Base-by-base conservation (phyloP, 805 yeast species). In the Metschnikowia koreensis region DNA sequence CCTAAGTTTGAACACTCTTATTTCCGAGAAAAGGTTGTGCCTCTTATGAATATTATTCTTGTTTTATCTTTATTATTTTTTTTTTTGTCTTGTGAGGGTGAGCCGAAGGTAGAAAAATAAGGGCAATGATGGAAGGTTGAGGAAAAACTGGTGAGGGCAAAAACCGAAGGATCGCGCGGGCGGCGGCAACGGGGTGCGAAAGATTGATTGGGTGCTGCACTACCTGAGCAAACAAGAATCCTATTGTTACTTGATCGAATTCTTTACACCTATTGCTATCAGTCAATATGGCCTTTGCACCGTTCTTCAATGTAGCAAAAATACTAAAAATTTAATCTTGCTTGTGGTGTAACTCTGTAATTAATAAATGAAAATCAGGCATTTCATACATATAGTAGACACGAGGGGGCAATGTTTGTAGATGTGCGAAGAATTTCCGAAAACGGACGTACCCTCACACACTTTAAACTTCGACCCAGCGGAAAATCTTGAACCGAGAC, bases 111-210 rank as follows among this genome's bases (percentile, higher is more conserved):
- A 39, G 47, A 43, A 29, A 41, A 37, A 50, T 15, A 22, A 26
- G 26, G 44, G 52, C 43, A 37, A 26, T 3, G 39, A 40, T 45
- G 49, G 53, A 50, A 50, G 43, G 44, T 45, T 16, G 48, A 50
- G 49, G 53, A 50, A 50, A 49, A 45, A 45, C 42, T 41, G 41
- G 46, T 17, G 46, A 37, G 43, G 49, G 53, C 53, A 50, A 50
- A 46, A 46, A 50, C 27, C 28, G 37, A 37, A 34, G 46, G 50
- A 38, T 31, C 16, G 26, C 50, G 33, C 44, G 43, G 50, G 41
- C 37, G 52, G 31, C 49, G 46, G 16, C 46, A n/a, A 36, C 43
- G 10, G 34, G 12, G 34, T 12, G 34, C 34, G 34, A 31, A 31
- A 6, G 34, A 47, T 44, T 37, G 43, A 42, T 13, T 22, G 37